Conservation (phyloP, 495 filamentous ascomycete genomes). For the Stereocaulon alpinum region DNA sequence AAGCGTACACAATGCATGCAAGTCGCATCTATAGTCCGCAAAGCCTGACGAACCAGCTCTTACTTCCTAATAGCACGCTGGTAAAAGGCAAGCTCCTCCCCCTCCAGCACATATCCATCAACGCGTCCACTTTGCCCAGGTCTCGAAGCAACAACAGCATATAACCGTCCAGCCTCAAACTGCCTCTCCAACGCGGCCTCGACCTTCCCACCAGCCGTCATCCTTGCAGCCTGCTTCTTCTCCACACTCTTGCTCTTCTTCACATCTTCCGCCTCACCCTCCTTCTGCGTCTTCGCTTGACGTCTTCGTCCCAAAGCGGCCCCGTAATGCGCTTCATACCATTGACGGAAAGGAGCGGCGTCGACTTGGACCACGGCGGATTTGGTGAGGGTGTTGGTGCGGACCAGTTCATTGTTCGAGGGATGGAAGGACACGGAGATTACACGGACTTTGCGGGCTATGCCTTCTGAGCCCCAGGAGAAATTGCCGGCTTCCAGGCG, state of each 20-base stretch:
- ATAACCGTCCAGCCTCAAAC: conserved; percentile 96
- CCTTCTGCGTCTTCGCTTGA: conserved; percentile 62
- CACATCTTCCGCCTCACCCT: conserved; percentile 56
- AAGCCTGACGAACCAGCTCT: conserved; percentile 27
- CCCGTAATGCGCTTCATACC: conserved; percentile 99
- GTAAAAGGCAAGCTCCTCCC: conserved; percentile 99
- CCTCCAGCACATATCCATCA: conserved; percentile 98
- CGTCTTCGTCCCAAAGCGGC: conserved; percentile 75
- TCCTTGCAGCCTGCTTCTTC: conserved; percentile 90
- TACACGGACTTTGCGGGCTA: conserved; percentile 96
- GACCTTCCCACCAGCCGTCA: conserved; percentile 76
- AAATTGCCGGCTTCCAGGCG: conserved; percentile 99
- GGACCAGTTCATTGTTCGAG: conserved; percentile 99
- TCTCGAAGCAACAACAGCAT: conserved; percentile 79
- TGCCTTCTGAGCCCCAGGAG: conserved; percentile 95
- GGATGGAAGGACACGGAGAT: conserved; percentile 97
- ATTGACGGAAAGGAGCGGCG: conserved; percentile 96
- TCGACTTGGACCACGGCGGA: conserved; percentile 97
- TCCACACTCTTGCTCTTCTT: conserved; percentile 89
- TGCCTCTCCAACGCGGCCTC: conserved; percentile 87
- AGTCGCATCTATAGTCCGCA: not conserved
- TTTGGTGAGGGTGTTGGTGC: conserved; percentile 99
- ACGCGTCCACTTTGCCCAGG: conserved; percentile 93
- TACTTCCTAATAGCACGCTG: conserved; percentile 97
- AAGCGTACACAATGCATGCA: conserved; percentile 2